These are phyloP conservation scores for Clarireedia paspali DNA, from an alignment of 2,329 filamentous ascomycete genomes.

Conservation along the genomic window DNA sequence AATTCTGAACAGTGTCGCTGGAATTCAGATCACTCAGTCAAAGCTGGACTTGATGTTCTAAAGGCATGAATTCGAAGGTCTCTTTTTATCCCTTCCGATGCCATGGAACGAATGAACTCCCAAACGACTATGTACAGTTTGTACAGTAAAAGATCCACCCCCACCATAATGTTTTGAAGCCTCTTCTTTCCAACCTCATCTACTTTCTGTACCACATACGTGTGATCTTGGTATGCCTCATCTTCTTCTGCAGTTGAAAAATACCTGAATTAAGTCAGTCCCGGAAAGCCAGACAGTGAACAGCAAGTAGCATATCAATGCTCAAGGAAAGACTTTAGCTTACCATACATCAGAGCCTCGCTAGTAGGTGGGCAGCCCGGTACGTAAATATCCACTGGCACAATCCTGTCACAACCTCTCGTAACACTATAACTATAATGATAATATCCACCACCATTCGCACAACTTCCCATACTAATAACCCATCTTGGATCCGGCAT, in stretches of 20 bases:
- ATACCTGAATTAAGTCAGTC: background rate
- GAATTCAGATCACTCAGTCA: too few species aligned
- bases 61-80: background rate
- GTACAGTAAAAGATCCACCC: background rate
- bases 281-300: background rate
- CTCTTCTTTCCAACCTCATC: background rate
- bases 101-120: background rate
- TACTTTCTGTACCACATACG: slow-evolving; percentile 17
- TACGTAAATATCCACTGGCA: slow-evolving; percentile 75
- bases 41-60: background rate
- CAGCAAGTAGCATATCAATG: slow-evolving; percentile 42
- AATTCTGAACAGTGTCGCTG: too few species aligned
- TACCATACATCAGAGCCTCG: slow-evolving; percentile 53
- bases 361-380: slow-evolving; percentile 61
- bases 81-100: background rate
- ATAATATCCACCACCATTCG: slow-evolving; percentile 80
- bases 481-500: slow-evolving; percentile 92
- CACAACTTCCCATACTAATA: slow-evolving; percentile 74
- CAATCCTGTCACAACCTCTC: slow-evolving; percentile 67
- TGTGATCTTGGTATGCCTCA: slow-evolving; percentile 14
- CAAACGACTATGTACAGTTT: background rate
- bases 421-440: slow-evolving; percentile 78
- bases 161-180: background rate
- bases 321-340: too few species aligned
- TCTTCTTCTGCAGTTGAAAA: slow-evolving; percentile 13